These are phyloP conservation scores for Stephanodiscus minutulus DNA, from an alignment of 108 stramenopile species.

Conservation along the genomic window DNA sequence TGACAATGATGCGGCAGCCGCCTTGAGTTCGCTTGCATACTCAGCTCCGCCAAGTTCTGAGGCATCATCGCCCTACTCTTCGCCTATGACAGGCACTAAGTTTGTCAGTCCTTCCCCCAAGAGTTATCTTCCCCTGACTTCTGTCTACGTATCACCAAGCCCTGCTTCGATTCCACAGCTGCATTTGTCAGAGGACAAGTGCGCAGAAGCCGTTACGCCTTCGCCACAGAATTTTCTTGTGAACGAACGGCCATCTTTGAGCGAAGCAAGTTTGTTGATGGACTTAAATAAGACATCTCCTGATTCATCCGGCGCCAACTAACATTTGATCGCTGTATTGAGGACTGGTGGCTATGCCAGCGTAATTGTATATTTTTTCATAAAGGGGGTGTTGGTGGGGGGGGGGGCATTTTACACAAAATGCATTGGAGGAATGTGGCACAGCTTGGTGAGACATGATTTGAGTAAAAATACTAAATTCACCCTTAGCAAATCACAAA, in stretches of 20 bases:
- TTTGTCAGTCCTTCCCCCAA: slow-evolving; percentile 48
- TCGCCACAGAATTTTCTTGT: neutral
- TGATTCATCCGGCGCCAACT: neutral
- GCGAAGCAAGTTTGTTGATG: slow-evolving; percentile 44
- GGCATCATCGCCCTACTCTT: slow-evolving; percentile 13
- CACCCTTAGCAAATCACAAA: too few species aligned
- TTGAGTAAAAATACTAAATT: too few species aligned
- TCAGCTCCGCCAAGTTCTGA: slow-evolving; percentile 3
- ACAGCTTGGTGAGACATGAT: too few species aligned
- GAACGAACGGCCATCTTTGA: slow-evolving; percentile 25
- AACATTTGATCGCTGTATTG: neutral
- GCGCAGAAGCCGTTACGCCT: neutral
- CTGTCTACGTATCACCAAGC: too few species aligned
- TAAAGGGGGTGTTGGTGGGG: too few species aligned
- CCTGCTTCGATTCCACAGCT: slow-evolving; percentile 28
- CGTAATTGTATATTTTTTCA: neutral
- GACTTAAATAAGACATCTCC: slow-evolving; percentile 39
- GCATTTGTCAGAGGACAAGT: slow-evolving; percentile 28
- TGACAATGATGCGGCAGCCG: slow-evolving; percentile 41
- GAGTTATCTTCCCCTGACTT: slow-evolving; percentile 4
- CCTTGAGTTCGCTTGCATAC: slow-evolving; percentile 44
- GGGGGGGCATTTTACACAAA: too few species aligned
- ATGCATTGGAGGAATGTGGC: too few species aligned
- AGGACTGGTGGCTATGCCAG: neutral
- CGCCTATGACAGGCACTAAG: slow-evolving; percentile 11